Percentiles rank a stretch among this genome's conserved stretches.
These are phyloP conservation scores for Dendrobium huoshanense DNA, from an alignment of 106 monocot species.

Conservation along the genomic window DNA sequence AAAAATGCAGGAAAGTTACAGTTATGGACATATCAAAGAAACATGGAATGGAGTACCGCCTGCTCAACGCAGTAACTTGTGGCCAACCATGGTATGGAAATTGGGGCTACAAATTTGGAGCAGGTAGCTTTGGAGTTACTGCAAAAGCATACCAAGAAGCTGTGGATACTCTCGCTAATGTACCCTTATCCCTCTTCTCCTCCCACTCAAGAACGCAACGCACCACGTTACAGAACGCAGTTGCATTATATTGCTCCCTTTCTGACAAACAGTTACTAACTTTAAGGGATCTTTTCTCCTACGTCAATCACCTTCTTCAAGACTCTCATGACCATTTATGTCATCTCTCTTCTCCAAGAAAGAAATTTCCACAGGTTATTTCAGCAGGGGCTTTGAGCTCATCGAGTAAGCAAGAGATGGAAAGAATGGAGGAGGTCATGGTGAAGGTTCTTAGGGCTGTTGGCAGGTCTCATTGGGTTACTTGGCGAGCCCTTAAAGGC, in stretches of 20 bases:
- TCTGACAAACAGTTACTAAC: slow-evolving; percentile 40
- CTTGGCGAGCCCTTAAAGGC: slow-evolving; percentile 49
- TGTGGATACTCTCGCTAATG: slow-evolving; percentile 32
- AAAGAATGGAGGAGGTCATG: slow-evolving; percentile 24
- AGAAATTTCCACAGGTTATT: not conserved
- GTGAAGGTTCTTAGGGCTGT: slow-evolving; percentile 53
- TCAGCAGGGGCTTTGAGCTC: slow-evolving; percentile 11
- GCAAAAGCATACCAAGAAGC: slow-evolving; percentile 38
- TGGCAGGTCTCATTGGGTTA: slow-evolving; percentile 30
- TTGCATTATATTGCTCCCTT: slow-evolving; percentile 47
- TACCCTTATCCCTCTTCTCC: slow-evolving; percentile 49
- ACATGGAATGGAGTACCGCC: slow-evolving; percentile 54
- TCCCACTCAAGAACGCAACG: slow-evolving; percentile 24
- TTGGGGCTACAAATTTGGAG: slow-evolving; percentile 77
- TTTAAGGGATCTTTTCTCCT: slow-evolving; percentile 43
- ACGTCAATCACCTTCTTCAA: slow-evolving; percentile 25
- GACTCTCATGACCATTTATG: slow-evolving; percentile 1
- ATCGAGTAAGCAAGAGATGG: slow-evolving; percentile 43
- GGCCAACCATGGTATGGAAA: slow-evolving; percentile 75
- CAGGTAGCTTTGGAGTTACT: slow-evolving; percentile 61
- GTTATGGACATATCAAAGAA: slow-evolving; percentile 93
- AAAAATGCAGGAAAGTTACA: slow-evolving; percentile 55
- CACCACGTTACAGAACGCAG: slow-evolving; percentile 33
- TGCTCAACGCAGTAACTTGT: slow-evolving; percentile 48
- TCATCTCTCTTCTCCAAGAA: not conserved